phyloP scores from a whole-genome alignment of 331 rosid genomes.

The Quercus lobata region DNA sequence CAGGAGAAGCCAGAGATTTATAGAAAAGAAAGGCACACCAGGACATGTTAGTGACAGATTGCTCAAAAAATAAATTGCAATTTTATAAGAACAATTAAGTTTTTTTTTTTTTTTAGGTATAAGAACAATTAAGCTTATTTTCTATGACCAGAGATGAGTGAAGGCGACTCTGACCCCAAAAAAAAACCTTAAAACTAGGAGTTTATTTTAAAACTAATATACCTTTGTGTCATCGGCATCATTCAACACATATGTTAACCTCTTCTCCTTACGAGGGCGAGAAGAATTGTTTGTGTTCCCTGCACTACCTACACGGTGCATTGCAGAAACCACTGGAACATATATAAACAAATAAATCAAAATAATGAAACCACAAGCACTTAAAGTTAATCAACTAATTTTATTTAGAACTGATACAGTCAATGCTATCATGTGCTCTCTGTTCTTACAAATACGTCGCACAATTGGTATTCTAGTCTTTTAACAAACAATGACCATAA shows the following conservation, averaged over 20 bases:
- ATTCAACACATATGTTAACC: conserved; percentile 81
- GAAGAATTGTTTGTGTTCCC: conserved; percentile 79
- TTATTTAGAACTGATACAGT: background rate
- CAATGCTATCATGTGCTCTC: background rate
- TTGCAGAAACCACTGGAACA: conserved; percentile 50
- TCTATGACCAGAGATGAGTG: background rate
- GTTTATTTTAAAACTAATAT: conserved; percentile 4
- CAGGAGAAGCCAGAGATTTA: background rate
- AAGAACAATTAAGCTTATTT: background rate
- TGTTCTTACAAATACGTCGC: background rate
- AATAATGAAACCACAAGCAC: conserved; percentile 1
- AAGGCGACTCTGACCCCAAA: background rate
- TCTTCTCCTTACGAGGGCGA: conserved; percentile 96
- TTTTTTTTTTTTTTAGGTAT: no score
- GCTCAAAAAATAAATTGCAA: background rate
- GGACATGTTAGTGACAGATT: background rate
- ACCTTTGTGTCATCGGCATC: conserved; percentile 86
- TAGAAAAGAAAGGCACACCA: background rate
- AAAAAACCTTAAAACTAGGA: background rate
- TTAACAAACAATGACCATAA: background rate
- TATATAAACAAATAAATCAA: conserved; percentile 3
- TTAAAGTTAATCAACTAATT: background rate
- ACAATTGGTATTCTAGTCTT: background rate
- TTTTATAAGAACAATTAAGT: background rate
- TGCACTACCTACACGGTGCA: conserved; percentile 99